Evolutionary conservation across 257 asterid genomes (phyloP), one percentile per base, ranked within the genome.

Genomic region (Solanum bulbocastanum): DNA sequence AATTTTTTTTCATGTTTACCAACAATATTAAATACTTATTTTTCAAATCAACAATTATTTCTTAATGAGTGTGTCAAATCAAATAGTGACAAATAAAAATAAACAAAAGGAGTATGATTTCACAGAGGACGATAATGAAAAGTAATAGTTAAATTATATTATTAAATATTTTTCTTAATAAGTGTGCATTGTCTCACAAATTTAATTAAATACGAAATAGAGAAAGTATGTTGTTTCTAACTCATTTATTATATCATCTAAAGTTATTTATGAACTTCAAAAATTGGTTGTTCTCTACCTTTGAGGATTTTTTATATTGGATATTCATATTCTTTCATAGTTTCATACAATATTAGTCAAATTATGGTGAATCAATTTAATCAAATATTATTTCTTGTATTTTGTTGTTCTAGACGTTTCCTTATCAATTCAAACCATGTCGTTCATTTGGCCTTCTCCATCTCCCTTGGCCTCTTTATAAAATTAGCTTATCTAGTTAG

Each of bases 21-120:
- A 25, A 3, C 14, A 2, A 0, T 1, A 11, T 25, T 56, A 56
- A 20, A 66, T 66, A 13, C 4, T 25, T 25, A 10, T 65, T 65
- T 25, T 27, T 2, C 7, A 62, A 8, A 65, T 11, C 12, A 56
- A 56, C 4, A 7, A 56, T 56, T 56, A 7, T 56, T 56, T 56
- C 5, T 56, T 20, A 20, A 56, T 18, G 4, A 56, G 10, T 20
- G n/a, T 56, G 0, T 56, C 65, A 56, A 56, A 1, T 20, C 25
- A 56, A 20, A 56, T 3, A 56, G 5, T 8, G 8, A 56, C 1
- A 56, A 56, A 7, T 56, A 20, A 56, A 56, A 56, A 56, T 56
- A 2, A 56, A 20, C 25, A 1, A 2, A 4, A 0, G 0, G 2
- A 0, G 3, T 52, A 18, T 52, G 4, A 49, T 49, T 49, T 49